Evolutionary conservation across 345 rosid genomes (phyloP).

Genomic region (Syzygium grande): DNA sequence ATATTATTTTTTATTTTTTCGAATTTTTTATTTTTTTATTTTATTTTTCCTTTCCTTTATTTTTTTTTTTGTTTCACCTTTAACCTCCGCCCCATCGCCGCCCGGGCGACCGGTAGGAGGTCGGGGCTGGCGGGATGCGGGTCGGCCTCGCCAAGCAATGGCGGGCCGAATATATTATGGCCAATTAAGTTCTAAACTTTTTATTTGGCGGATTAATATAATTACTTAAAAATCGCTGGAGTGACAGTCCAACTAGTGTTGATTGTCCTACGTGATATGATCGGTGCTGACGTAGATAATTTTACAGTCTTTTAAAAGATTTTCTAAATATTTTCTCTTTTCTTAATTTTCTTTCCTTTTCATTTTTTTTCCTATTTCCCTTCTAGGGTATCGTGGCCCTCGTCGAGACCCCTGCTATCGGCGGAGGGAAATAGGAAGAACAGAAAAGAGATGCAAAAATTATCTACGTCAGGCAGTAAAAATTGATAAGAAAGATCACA

Average conservation of each 20-base stretch:
- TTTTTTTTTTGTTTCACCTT: too few species aligned
- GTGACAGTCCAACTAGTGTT: rapidly evolving
- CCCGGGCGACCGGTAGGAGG: too few species aligned
- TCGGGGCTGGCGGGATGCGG: too few species aligned
- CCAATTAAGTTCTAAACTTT: rapidly evolving
- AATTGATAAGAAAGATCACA: rapidly evolving
- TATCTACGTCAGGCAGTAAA: background rate
- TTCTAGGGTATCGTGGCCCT: rapidly evolving
- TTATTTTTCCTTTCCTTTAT: too few species aligned
- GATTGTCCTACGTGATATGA: rapidly evolving
- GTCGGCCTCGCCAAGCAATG: too few species aligned
- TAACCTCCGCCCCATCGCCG: too few species aligned
- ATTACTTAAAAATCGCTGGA: background rate
- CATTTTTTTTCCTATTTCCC: background rate
- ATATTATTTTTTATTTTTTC: too few species aligned
- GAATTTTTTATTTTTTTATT: too few species aligned
- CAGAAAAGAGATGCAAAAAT: background rate
- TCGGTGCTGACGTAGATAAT: background rate
- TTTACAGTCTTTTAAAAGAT: background rate
- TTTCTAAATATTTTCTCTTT: background rate
- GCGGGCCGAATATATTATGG: rapidly evolving
- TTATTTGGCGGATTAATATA: background rate
- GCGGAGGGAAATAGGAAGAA: background rate
- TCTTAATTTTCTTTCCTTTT: background rate
- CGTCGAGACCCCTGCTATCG: rapidly evolving